Evolutionary conservation across 257 asterid species (phyloP).

Genomic region (Lycium barbarum): DNA sequence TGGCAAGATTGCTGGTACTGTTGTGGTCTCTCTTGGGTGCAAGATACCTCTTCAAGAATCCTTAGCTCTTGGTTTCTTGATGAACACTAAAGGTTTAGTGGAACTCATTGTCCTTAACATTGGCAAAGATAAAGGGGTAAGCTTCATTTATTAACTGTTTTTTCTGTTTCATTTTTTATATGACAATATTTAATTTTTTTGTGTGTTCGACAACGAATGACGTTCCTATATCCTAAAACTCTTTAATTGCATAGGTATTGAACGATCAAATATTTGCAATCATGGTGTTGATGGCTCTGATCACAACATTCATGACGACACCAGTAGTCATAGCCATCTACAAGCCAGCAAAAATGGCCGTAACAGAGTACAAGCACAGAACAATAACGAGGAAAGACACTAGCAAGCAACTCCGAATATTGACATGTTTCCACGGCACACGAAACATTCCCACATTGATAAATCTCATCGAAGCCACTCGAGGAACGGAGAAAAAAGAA

Average conservation of each 20-base stretch:
- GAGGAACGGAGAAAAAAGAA: constrained; percentile 47
- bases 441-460: constrained; percentile 48
- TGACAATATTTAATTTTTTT: neutral
- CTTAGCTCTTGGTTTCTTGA: constrained; percentile 53
- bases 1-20: constrained; percentile 57
- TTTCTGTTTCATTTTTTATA: neutral
- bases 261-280: constrained; percentile 54
- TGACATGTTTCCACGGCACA: constrained; percentile 45
- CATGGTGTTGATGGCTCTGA: constrained; percentile 23
- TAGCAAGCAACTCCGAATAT: constrained; percentile 40
- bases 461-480: constrained; percentile 63
- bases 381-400: constrained; percentile 44
- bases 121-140: constrained; percentile 59
- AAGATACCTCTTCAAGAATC: constrained; percentile 56
- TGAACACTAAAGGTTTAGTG: constrained; percentile 60
- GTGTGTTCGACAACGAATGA: too few relatives aligned
- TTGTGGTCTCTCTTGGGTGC: constrained; percentile 45
- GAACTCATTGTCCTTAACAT: constrained; percentile 41
- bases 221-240: too few relatives aligned
- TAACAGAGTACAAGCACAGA: constrained; percentile 49
- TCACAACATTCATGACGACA: constrained; percentile 48
- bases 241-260: constrained; percentile 46
- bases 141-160: neutral
- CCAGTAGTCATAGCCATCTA: constrained; percentile 53
- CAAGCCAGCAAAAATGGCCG: constrained; percentile 53